Base-by-base conservation (phyloP, 2,329 filamentous ascomycete species). In the Verticillium nubilum region DNA sequence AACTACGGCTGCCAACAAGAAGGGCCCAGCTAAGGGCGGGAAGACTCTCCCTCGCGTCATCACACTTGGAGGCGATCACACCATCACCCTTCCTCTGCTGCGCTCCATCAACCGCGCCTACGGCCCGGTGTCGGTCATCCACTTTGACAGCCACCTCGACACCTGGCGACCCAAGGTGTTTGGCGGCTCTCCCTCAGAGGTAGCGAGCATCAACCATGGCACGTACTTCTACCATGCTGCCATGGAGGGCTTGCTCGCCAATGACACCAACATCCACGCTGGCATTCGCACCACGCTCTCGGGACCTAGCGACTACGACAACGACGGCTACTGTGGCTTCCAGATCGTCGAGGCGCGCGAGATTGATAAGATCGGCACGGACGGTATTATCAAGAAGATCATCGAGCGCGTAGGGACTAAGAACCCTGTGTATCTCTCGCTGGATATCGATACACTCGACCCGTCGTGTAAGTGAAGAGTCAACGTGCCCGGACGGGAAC, bases 371-470 rank as follows among this genome's bases (percentile, higher is more conserved):
- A 78, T 82, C 56, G 80, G 80, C 47, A 76, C 82, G 28, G 82
- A 85, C 0, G 91, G 91, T 4, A 93, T 96, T 69, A 89, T 94
- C 71, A 85, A 89, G 73, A 87, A 85, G 71, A 95, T 96, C 68
- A 76, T 85, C 52, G 86, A 91, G 3, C 81, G 90, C 26, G 89
- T 96, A 19, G 90, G 90, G 9, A 88, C 86, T 25, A 80, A 81
- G 58, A 87, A 86, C 62, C 91, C 91, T 0, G 89, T 95, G 0
- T 96, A 96, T 69, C 75, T 96, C 31, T 90, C 86, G 6, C 87
- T 96, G 54, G 92, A 97, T 69, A 96, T 96, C 67, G 92, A 96
- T 69, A 92, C 91, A 0, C 79, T 96, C 3, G 92, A 96, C 70
- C 92, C 92, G 7, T 90, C 90, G 5, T 94, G 83, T 86, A 72